Base-by-base conservation (phyloP, 345 rosid species). In the Corchorus olitorius region DNA sequence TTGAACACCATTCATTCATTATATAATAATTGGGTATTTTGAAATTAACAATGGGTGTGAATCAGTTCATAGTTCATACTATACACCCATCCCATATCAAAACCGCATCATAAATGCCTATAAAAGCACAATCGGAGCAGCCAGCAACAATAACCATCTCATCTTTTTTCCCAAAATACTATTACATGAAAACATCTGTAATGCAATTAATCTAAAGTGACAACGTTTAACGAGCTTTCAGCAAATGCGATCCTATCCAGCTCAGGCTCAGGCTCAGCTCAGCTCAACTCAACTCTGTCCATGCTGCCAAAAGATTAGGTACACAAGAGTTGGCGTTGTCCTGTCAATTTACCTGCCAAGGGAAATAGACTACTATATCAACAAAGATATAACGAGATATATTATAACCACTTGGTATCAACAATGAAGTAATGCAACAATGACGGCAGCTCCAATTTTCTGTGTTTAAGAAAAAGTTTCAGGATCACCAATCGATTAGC, bases 71-170 rank as follows among this genome's bases (percentile, higher is more conserved):
- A n/a, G n/a, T n/a, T n/a, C n/a, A 69, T 7, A 33, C 39, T n/a
- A 33, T 65, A 33, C 35, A 33, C 55, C 73, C 55, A 48, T 27
- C 41, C 14, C 41, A 48, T 27, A 68, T 14, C 41, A 48, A 48
- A 49, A 39, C 43, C 27, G 27, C 27, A 22, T 8, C 54, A 46
- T 22, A 68, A 65, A 3, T n/a, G 27, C 8, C 34, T 1, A 6
- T 19, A 66, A 66, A 52, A 70, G 27, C 60, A 69, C 73, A 50
- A 33, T 33, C 6, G 11, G 58, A 49, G 72, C 55, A 27, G 56
- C 58, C 55, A 27, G 56, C 58, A 50, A 69, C 22, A 52, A 33
- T 27, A 69, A 69, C 70, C 73, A 52, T 70, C 59, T 70, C 45
- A 50, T 9, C 60, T 50, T 49, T 49, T 39, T 39, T 39, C 4